Evolutionary conservation across 2,329 filamentous ascomycete genomes (phyloP), one percentile per base, ranked within the genome.

Genomic region (Leptographium galeiforme): DNA sequence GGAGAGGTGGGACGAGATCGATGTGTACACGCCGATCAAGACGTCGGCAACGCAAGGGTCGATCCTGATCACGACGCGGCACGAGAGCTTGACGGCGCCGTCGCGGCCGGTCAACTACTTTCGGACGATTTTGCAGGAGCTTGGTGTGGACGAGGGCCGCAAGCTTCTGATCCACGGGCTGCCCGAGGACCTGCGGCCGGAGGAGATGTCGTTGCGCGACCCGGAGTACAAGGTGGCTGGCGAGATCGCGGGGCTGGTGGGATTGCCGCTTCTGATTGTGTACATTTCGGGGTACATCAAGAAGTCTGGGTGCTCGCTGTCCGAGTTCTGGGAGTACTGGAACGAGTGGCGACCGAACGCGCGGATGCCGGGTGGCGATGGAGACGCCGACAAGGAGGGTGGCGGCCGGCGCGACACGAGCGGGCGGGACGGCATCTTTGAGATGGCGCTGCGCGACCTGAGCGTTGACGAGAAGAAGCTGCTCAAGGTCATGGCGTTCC

Each of bases 321-420:
- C 51, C 0, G 54, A 59, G n/a, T 57, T 59, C 18, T 57, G 56
- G 57, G 53, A 56, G 14, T 55, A 56, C 40, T 57, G 57, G 57
- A 57, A 56, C 38, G 57, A 57, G 12, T 58, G 56, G 57, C 56
- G 54, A 2, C 40, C 52, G 0, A 55, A 55, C 8, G 52, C 50
- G 0, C 43, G 54, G 1, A 19, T 53, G 8, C 13, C 50, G 1
- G 19, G 41, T 5, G 43, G n/a, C 8, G 19, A 25, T 7, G 13
- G 33, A 2, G 33, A 18, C 18, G 33, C 16, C 25, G 16, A 25
- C 25, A 25, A 25, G 25, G 12, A 13, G 18, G 33, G n/a, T 13
- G 14, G 16, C 16, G 16, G 16, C 18, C 34, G 43, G 7, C 38
- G 16, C 1, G 47, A 50, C 33, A 53, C 44, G 1, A 50, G 46